Evolutionary conservation across 192 early-diverging fungal species (phyloP), one percentile per base, ranked within the genome.

Genomic region (Phlyctochytrium planicorne): DNA sequence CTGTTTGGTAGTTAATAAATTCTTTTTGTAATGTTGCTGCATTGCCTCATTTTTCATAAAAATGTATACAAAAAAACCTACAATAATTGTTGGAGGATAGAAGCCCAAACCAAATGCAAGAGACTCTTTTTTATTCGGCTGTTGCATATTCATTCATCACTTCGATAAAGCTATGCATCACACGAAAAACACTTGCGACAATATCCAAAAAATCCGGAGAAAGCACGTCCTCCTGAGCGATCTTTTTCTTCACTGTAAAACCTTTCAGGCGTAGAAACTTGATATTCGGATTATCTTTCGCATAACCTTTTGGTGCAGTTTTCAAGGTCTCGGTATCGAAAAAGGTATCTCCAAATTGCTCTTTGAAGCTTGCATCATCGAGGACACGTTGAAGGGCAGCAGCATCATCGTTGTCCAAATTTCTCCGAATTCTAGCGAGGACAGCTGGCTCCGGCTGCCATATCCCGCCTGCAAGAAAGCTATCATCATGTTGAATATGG

Each of bases 221-320:
- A 2, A 85, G 75, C 0, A 84, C 85, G n/a, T 87, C 72, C 31
- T 71, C 62, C 34, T 88, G 85, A 2, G 62, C 71, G 40, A 87
- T 82, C 0, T 30, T 62, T 23, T 76, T 75, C 33, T 71, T 74
- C 17, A 87, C 64, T 0, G 74, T 77, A 68, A 88, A 82, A 10
- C 73, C 79, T 35, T 84, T 85, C 31, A 72, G 73, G 34, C 78
- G 69, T 62, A 88, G 56, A 27, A 79, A 69, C 37, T 85, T 80
- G 34, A 88, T 83, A 62, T 81, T 80, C 12, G 75, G 74, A 37
- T 87, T 79, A 40, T 86, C 63, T 62, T 84, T 88, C 20, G 67
- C 67, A 34, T 76, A 72, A 0, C 85, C 85, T 24, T 67, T 82
- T 12, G 87, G 87, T 1, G 79, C 78, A 2, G 78, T 84, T 72